These are phyloP conservation scores for Blastobotrys petasosporus DNA, from an alignment of 1,139 yeast genomes.

Conservation along the genomic window DNA sequence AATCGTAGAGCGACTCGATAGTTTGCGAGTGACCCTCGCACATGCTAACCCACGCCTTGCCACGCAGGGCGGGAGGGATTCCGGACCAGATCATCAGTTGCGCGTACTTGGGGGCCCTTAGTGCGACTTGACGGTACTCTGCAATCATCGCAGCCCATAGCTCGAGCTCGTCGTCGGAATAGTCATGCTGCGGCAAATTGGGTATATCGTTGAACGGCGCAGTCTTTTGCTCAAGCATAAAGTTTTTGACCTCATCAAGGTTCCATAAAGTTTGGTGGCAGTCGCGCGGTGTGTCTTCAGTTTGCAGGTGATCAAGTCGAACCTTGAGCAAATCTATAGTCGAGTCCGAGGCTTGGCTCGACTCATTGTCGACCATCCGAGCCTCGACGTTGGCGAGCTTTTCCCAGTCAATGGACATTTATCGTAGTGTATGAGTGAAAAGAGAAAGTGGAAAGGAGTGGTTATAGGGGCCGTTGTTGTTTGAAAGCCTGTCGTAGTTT, in stretches of 20 bases:
- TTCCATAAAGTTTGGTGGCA: constrained; percentile 12
- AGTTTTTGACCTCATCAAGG: constrained; percentile 12
- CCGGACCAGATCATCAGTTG: constrained; percentile 33
- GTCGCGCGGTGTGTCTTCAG: constrained; percentile 10
- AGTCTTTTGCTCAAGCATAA: constrained; percentile 10
- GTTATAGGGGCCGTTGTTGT: too few species aligned
- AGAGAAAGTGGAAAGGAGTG: not conserved
- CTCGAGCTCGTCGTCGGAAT: constrained; percentile 28
- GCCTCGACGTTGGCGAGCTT: constrained; percentile 7
- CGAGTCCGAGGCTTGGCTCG: not conserved
- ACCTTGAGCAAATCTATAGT: constrained; percentile 7
- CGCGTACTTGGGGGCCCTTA: constrained; percentile 31
- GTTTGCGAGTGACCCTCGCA: constrained; percentile 31
- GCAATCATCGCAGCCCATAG: constrained; percentile 35
- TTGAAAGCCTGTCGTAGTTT: too few species aligned
- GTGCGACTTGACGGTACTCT: constrained; percentile 32
- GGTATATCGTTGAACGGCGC: constrained; percentile 27
- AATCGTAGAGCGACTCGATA: constrained; percentile 36
- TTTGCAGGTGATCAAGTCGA: constrained; percentile 8
- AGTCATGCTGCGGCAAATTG: constrained; percentile 18
- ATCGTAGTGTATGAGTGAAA: not conserved
- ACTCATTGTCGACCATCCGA: constrained; percentile 9
- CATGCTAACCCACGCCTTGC: constrained; percentile 36
- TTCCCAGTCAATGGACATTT: constrained; percentile 8
- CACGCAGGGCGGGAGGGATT: constrained; percentile 37